Percentiles rank a stretch among this genome's conserved stretches.
Evolutionary conservation across 108 stramenopile genomes (phyloP).

Genomic region (Aurantiochytrium sp.): DNA sequence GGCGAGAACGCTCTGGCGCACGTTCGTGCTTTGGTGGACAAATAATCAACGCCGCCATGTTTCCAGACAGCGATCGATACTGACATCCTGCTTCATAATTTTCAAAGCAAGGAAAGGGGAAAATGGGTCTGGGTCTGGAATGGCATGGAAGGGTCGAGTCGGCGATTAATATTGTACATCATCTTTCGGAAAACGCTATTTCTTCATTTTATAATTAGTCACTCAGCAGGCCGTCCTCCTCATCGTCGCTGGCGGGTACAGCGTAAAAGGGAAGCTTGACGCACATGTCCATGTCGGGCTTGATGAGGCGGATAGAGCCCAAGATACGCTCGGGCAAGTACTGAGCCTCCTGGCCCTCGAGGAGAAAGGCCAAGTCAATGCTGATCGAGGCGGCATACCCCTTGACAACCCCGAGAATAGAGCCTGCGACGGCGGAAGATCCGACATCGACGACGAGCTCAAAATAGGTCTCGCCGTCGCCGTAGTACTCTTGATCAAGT

Average conservation of each 20-base stretch:
- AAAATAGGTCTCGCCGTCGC: constrained; percentile 27
- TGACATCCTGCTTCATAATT: too few species aligned
- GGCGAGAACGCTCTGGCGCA: background rate
- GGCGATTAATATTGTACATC: too few species aligned
- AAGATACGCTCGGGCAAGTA: constrained; percentile 46
- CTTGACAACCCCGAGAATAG: constrained; percentile 37
- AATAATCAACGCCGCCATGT: background rate
- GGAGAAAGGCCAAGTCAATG: constrained; percentile 46
- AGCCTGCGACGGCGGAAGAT: constrained; percentile 30
- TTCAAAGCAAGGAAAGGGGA: too few species aligned
- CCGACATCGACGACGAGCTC: constrained; percentile 55
- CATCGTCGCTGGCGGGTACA: background rate
- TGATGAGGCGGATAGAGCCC: constrained; percentile 14
- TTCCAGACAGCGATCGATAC: too few species aligned
- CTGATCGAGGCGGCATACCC: constrained; percentile 26
- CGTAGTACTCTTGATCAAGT: background rate
- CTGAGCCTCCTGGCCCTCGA: constrained; percentile 46
- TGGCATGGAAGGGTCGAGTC: too few species aligned
- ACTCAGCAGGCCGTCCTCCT: background rate
- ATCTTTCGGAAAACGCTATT: too few species aligned
- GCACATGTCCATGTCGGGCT: background rate
- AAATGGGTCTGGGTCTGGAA: too few species aligned
- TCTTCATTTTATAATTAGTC: background rate
- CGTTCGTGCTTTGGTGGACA: background rate
- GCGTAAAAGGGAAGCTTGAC: background rate